Evolutionary conservation across 1,284 basidiomycete genomes (phyloP).

Genomic region (Chondrostereum purpureum): DNA sequence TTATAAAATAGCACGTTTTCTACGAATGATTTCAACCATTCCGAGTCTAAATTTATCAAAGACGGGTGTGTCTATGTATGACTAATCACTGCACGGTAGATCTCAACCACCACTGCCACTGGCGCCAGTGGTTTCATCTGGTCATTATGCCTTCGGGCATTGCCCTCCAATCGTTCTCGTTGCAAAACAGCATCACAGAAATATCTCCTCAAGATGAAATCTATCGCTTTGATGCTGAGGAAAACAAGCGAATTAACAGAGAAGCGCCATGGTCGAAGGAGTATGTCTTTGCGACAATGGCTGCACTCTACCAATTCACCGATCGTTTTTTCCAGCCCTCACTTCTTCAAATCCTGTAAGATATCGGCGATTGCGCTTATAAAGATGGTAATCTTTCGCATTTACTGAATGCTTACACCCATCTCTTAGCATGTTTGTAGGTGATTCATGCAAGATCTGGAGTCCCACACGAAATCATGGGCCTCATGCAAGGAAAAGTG

Average conservation of each 20-base stretch:
- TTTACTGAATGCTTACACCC: not conserved
- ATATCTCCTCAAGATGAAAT: conserved; percentile 74
- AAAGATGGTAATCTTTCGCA: conserved; percentile 85
- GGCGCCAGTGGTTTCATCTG: too few species aligned
- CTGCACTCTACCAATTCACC: conserved; percentile 10
- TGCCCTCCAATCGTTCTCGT: conserved; percentile 78
- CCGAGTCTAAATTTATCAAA: too few species aligned
- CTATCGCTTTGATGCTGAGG: conserved; percentile 72
- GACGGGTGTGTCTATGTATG: too few species aligned
- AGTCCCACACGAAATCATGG: conserved; percentile 98
- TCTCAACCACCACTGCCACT: too few species aligned
- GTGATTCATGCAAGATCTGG: conserved; percentile 97
- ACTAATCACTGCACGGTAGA: too few species aligned
- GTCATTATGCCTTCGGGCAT: too few species aligned
- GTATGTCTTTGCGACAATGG: conserved; percentile 58
- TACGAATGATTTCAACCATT: too few species aligned
- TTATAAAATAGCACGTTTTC: too few species aligned
- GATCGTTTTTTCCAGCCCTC: conserved; percentile 47
- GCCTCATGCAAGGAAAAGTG: conserved; percentile 97
- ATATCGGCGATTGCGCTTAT: conserved; percentile 94
- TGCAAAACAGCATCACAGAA: conserved; percentile 74
- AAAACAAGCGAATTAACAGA: conserved; percentile 64
- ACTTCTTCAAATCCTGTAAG: conserved; percentile 91
- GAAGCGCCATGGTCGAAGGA: conserved; percentile 85
- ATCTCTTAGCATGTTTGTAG: conserved; percentile 34